Conservation (phyloP, 768 basidiomycete genomes). For the Suillus subalutaceus region DNA sequence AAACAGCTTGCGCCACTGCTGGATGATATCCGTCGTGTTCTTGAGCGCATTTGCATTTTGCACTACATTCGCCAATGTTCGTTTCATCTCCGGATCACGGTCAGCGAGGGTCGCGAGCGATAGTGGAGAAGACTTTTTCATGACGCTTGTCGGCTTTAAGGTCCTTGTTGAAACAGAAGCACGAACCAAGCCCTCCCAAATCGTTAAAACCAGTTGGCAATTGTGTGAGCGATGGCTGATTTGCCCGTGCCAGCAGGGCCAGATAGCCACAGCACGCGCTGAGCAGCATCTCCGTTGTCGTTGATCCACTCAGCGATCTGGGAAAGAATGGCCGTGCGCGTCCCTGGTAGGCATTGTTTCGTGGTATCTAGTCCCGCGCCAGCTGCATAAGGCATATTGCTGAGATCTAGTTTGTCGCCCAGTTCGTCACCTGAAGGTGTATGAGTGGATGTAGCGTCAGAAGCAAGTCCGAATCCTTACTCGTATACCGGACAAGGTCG, state of each 20-base stretch:
- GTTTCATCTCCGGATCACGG: constrained; percentile 11
- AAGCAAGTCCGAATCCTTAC: background rate
- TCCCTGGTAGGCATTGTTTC: constrained; percentile 20
- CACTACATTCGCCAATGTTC: background rate
- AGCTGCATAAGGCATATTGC: background rate
- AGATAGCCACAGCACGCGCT: constrained; percentile 15
- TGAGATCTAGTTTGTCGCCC: background rate
- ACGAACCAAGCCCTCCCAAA: constrained; percentile 20
- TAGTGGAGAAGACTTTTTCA: constrained; percentile 31
- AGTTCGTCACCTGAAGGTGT: background rate
- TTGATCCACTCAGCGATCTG: constrained; percentile 22
- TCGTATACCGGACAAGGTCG: background rate
- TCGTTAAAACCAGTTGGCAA: constrained; percentile 14
- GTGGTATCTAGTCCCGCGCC: constrained; percentile 1
- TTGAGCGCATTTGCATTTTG: background rate
- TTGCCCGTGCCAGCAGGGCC: constrained; percentile 30
- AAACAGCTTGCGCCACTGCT: constrained; percentile 23
- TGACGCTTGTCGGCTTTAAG: constrained; percentile 5
- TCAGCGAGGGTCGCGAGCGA: constrained; percentile 27
- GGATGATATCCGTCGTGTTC: background rate
- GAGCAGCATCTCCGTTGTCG: background rate
- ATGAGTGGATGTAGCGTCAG: background rate
- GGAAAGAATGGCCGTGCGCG: constrained; percentile 16
- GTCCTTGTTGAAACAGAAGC: constrained; percentile 19
- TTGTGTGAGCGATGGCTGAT: constrained; percentile 29